Percentiles rank a stretch among this genome's conserved stretches.
Evolutionary conservation across 257 asterid genomes (phyloP).

Genomic region (Fraxinus pennsylvanica): DNA sequence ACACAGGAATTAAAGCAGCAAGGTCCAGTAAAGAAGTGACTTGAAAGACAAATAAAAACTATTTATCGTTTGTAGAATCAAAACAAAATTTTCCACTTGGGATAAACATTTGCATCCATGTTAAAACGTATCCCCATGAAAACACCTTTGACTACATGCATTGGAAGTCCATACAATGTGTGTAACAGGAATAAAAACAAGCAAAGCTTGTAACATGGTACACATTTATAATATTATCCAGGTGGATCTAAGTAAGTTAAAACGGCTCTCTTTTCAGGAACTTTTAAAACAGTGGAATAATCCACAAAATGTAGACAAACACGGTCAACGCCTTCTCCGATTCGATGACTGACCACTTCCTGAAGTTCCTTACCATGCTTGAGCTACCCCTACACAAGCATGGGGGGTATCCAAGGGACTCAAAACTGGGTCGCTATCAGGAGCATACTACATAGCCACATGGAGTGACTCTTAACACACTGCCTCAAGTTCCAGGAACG

Average conservation of each 20-base stretch:
- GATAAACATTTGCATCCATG: background rate
- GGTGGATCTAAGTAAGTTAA: conserved; percentile 4
- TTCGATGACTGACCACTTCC: too few species aligned
- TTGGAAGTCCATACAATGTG: conserved; percentile 1
- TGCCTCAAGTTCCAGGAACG: background rate
- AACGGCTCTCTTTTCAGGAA: background rate
- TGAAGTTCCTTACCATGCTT: background rate
- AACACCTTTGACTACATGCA: conserved; percentile 4
- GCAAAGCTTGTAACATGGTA: conserved; percentile 9
- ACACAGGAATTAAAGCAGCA: conserved; percentile 4
- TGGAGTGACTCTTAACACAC: background rate
- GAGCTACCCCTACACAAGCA: background rate
- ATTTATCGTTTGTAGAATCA: background rate
- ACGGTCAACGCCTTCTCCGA: too few species aligned
- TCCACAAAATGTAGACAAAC: too few species aligned
- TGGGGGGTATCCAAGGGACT: background rate
- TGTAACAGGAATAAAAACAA: conserved; percentile 16
- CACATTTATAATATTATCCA: conserved; percentile 7
- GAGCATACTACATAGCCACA: background rate
- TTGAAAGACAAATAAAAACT: background rate
- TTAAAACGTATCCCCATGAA: conserved; percentile 3
- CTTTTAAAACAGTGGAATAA: background rate
- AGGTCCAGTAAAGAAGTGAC: background rate
- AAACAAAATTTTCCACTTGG: background rate
- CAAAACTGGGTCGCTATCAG: background rate